Percentiles rank a stretch among this genome's conserved stretches.
Evolutionary conservation across 202 grass and related monocot species (phyloP).

Genomic region (Hordeum pubiflorum): DNA sequence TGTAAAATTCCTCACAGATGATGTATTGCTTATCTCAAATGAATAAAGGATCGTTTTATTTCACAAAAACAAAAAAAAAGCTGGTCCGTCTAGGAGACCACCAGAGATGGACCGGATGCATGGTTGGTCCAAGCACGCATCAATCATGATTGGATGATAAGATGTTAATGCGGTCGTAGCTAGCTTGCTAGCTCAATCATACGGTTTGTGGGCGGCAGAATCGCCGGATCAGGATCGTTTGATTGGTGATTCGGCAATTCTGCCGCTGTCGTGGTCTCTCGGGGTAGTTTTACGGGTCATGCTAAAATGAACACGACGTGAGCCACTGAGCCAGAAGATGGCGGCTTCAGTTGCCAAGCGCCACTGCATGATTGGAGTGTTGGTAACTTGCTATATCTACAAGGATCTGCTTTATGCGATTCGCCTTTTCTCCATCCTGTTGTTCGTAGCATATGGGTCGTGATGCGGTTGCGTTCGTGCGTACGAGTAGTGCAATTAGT

Average conservation of each 20-base stretch:
- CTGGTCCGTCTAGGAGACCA: not conserved
- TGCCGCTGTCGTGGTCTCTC: not conserved
- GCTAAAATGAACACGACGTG: not conserved
- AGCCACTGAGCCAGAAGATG: not conserved
- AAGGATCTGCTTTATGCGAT: not conserved
- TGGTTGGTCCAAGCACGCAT: slow-evolving; percentile 24
- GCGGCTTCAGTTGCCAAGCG: not conserved
- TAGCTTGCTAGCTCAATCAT: not conserved
- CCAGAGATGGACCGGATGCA: not conserved
- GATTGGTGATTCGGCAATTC: not conserved
- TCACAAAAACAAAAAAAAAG: no score
- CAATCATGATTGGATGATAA: not conserved
- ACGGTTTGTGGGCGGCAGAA: not conserved
- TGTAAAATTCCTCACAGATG: no score
- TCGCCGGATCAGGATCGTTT: not conserved
- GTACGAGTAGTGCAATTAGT: no score
- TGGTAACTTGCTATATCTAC: not conserved
- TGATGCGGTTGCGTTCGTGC: no score
- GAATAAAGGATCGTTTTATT: no score
- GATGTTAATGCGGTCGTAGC: not conserved
- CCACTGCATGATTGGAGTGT: not conserved
- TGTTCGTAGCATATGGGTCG: no score
- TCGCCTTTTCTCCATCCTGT: no score
- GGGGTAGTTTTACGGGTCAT: not conserved
- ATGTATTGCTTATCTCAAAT: no score